Percentiles rank a stretch among this genome's conserved stretches.
These are phyloP conservation scores for Exophiala calicioides DNA, from an alignment of 2,329 filamentous ascomycete genomes.

Conservation along the genomic window DNA sequence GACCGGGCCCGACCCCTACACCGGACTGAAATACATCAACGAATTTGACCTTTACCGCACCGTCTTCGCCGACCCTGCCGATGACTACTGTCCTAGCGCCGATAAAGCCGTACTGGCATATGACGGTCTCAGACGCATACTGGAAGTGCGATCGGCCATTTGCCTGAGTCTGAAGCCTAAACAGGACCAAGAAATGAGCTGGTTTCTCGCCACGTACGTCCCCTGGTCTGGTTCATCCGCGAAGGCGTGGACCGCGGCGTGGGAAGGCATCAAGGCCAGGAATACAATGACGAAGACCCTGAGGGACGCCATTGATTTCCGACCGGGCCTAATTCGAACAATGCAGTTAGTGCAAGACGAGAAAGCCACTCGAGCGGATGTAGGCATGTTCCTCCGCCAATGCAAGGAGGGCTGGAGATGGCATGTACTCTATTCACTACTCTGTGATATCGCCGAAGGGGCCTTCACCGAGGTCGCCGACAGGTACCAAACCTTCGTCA, in stretches of 20 bases:
- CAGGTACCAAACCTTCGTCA: slow-evolving; percentile 56
- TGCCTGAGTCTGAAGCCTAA: slow-evolving; percentile 24
- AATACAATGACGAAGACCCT: slow-evolving; percentile 32
- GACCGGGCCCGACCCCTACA: slow-evolving; percentile 54
- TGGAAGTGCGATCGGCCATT: slow-evolving; percentile 23
- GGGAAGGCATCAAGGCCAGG: slow-evolving; percentile 33
- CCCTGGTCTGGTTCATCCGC: slow-evolving; percentile 21
- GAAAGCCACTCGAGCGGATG: slow-evolving; percentile 25
- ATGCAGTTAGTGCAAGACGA: slow-evolving; percentile 17
- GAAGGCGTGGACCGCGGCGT: slow-evolving; percentile 27
- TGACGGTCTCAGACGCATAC: slow-evolving; percentile 16
- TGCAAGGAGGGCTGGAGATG: slow-evolving; percentile 29
- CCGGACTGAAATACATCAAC: slow-evolving; percentile 28
- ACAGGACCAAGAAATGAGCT: slow-evolving; percentile 26
- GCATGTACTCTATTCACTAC: slow-evolving; percentile 27
- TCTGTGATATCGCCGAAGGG: slow-evolving; percentile 22
- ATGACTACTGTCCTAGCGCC: slow-evolving; percentile 3
- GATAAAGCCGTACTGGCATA: slow-evolving; percentile 17
- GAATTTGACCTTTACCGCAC: slow-evolving; percentile 28
- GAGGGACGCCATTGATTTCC: slow-evolving; percentile 29
- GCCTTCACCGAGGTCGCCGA: slow-evolving; percentile 23
- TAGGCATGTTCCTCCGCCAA: slow-evolving; percentile 30
- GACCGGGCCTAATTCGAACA: slow-evolving; percentile 16
- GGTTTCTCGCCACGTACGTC: slow-evolving; percentile 32
- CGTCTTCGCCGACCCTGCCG: slow-evolving; percentile 29